Evolutionary conservation across 2,329 filamentous ascomycete species (phyloP), one percentile per base, ranked within the genome.

Genomic region (Fusarium nodosum): DNA sequence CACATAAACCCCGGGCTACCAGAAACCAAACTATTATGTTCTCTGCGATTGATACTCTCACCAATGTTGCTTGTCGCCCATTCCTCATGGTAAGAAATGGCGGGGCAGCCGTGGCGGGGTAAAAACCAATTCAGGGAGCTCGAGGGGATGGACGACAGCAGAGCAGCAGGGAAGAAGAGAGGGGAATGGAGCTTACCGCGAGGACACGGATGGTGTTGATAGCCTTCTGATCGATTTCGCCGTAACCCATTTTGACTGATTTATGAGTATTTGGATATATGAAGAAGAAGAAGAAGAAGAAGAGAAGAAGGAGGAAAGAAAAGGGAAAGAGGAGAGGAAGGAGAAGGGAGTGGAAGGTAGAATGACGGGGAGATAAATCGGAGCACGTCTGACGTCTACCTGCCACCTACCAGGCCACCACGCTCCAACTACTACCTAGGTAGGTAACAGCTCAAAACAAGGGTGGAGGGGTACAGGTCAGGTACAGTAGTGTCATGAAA

Each of bases 131-230:
- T 76, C 76, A 75, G 75, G 73, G 53, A 51, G 69, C 62, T 72
- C 73, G 76, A 74, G 75, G 76, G 77, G 76, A 76, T 77, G 75
- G 74, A 77, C 69, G 66, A 70, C 18, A 60, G 30, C 15, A 50
- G 38, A 62, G 38, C n/a, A 59, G 36, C 12, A 54, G 22, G 9
- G 41, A 24, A 46, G 39, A 30, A 61, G 64, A 59, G 60, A 74
- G 26, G 67, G 73, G 20, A 69, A 69, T 94, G 83, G 24, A 69
- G 70, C 94, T 83, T 91, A 98, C 96, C 82, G 96, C 94, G 77
- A 99, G 89, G 80, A 93, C 84, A 82, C 96, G 93, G 87, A 99
- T 98, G 83, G 95, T 97, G 91, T 98, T 98, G 86, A 99, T 93
- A 80, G 93, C 92, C 84, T 94, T 89, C 87, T 91, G 86, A 83